Evolutionary conservation across 2,329 filamentous ascomycete species (phyloP).

Genomic region (Arthrobotrys sphaeroides): DNA sequence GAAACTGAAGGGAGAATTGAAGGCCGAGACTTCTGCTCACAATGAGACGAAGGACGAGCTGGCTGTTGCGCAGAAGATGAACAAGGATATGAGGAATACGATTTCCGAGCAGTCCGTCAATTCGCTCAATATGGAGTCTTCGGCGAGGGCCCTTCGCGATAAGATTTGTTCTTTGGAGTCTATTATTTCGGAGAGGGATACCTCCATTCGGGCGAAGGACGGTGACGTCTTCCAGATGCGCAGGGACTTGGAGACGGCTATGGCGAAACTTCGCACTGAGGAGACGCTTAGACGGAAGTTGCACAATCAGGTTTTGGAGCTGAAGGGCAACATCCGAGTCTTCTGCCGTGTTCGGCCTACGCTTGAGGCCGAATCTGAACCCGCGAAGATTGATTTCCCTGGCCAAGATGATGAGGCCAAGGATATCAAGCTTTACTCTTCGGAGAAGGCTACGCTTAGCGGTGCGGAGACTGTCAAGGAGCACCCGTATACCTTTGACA

Average conservation of each 20-base stretch:
- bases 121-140: constrained; percentile 75
- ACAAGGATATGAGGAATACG: constrained; percentile 68
- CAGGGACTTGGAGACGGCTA: constrained; percentile 73
- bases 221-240: constrained; percentile 80
- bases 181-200: constrained; percentile 85
- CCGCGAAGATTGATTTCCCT: constrained; percentile 80
- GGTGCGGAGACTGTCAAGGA: constrained; percentile 79
- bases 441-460: constrained; percentile 78
- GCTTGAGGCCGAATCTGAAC: constrained; percentile 69
- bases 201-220: constrained; percentile 84
- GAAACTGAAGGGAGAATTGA: constrained; percentile 41
- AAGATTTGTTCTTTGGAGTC: constrained; percentile 91
- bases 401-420: constrained; percentile 82
- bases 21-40: constrained; percentile 46
- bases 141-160: constrained; percentile 77
- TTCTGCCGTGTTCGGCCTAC: constrained; percentile 94
- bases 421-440: constrained; percentile 84
- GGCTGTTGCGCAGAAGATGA: constrained; percentile 72
- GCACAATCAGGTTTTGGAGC: constrained; percentile 96
- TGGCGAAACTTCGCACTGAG: constrained; percentile 86
- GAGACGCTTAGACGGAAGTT: constrained; percentile 89
- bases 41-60: constrained; percentile 63
- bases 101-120: constrained; percentile 70
- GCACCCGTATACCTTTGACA: constrained; percentile 88
- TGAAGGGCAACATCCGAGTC: constrained; percentile 97